These are phyloP conservation scores for Vararia minispora DNA, from an alignment of 768 basidiomycete genomes.

Conservation along the genomic window DNA sequence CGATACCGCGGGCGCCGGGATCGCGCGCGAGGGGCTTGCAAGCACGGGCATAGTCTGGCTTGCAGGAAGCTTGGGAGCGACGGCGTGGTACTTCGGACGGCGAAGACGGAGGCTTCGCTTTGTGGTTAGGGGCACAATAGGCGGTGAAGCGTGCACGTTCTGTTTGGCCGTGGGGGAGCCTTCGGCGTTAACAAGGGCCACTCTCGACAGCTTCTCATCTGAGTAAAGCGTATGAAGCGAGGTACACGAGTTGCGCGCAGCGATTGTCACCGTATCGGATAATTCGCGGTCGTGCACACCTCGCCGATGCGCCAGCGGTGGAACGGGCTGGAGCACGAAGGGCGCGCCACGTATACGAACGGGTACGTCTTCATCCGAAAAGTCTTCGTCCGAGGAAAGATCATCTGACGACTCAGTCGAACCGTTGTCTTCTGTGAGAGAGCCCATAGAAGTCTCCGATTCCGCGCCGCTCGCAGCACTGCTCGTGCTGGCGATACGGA, in stretches of 20 bases:
- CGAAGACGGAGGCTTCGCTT: no score
- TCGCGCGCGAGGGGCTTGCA: slow-evolving; percentile 1
- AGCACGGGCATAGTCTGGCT: slow-evolving; percentile 19
- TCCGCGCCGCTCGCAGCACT: slow-evolving; percentile 6
- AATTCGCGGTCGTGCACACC: slow-evolving; percentile 8
- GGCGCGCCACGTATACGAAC: slow-evolving; percentile 15
- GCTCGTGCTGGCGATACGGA: slow-evolving; percentile 8
- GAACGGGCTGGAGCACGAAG: slow-evolving; percentile 36
- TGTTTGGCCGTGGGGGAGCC: no score
- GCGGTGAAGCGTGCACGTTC: no score
- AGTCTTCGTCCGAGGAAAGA: slow-evolving; percentile 9
- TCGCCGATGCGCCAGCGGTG: slow-evolving; percentile 26
- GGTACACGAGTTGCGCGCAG: neutral
- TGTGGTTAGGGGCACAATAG: no score
- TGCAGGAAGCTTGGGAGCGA: slow-evolving; percentile 5
- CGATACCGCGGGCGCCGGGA: slow-evolving; percentile 3
- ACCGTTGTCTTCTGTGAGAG: slow-evolving; percentile 4
- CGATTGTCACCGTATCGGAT: slow-evolving; percentile 12
- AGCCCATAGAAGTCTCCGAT: slow-evolving; percentile 11
- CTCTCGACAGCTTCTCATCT: neutral
- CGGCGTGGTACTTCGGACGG: slow-evolving; percentile 2
- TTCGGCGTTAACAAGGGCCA: neutral
- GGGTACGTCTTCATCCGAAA: slow-evolving; percentile 34
- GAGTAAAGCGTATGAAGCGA: slow-evolving; percentile 21
- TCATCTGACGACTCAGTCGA: slow-evolving; percentile 6